Evolutionary conservation across 2,329 filamentous ascomycete genomes (phyloP).

Genomic region (Verruconis gallopava): DNA sequence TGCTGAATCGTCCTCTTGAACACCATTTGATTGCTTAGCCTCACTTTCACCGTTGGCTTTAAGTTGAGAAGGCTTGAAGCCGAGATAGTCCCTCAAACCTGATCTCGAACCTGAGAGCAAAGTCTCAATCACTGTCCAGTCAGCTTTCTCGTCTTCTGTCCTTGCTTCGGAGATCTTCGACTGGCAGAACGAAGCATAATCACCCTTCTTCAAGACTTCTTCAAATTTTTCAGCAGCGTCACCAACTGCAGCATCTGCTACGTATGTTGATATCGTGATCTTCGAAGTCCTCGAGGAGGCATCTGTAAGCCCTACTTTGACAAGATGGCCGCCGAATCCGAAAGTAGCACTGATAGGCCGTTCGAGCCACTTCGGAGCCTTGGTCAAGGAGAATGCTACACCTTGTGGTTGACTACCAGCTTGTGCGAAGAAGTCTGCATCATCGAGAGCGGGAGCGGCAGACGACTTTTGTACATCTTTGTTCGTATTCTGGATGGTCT

Average conservation of each 20-base stretch:
- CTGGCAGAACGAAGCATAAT: conserved; percentile 68
- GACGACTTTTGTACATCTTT: conserved; percentile 52
- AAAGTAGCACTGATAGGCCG: conserved; percentile 78
- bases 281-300: conserved; percentile 53
- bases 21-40: conserved; percentile 19
- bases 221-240: conserved; percentile 79
- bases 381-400: conserved; percentile 72
- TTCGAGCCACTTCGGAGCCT: conserved; percentile 84
- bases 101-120: conserved; percentile 71
- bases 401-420: conserved; percentile 85
- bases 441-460: conserved; percentile 56
- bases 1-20: conserved; percentile 35
- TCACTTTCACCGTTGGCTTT: conserved; percentile 25
- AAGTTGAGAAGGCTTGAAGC: conserved; percentile 50
- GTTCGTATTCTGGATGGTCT: conserved; percentile 90
- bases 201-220: conserved; percentile 61
- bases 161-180: conserved; percentile 61
- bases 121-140: conserved; percentile 91
- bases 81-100: conserved; percentile 77
- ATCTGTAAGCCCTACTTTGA: conserved; percentile 60
- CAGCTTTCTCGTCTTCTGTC: conserved; percentile 83
- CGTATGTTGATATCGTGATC: conserved; percentile 75
- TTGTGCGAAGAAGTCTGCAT: conserved; percentile 91
- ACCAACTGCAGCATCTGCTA: conserved; percentile 75
- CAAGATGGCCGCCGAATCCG: conserved; percentile 87